phyloP scores from a whole-genome alignment of 345 rosid species.

The Erodium maritimum region DNA sequence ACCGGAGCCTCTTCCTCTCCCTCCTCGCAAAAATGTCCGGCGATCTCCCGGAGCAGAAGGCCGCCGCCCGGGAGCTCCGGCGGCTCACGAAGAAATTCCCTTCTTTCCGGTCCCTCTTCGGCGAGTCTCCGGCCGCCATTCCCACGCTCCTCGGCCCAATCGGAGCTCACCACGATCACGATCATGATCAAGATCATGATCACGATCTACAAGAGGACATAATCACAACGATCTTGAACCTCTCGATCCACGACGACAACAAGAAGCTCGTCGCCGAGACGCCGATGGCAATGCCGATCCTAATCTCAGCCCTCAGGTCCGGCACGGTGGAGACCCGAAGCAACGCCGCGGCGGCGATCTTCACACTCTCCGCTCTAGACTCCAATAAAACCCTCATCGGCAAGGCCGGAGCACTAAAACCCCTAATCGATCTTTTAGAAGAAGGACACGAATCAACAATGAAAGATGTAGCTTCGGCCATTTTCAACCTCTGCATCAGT shows the following conservation, averaged over 20 bases:
- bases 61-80: conserved; percentile 75
- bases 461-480: conserved; percentile 92
- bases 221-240: conserved; percentile 73
- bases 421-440: conserved; percentile 60
- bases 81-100: conserved; percentile 54
- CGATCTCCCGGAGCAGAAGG: conserved; percentile 43
- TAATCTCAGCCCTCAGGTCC: conserved; percentile 54
- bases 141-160: conserved; percentile 55
- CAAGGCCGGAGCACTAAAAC: conserved; percentile 59
- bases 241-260: conserved; percentile 85
- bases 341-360: conserved; percentile 89
- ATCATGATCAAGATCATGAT: no score
- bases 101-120: conserved; percentile 64
- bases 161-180: no score
- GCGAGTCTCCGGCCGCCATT: conserved; percentile 49
- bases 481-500: conserved; percentile 60
- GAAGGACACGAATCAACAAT: conserved; percentile 69
- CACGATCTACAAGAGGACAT: conserved; percentile 86
- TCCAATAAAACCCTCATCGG: conserved; percentile 75
- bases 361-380: conserved; percentile 82
- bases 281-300: conserved; percentile 59
- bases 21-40: conserved; percentile 55
- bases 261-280: conserved; percentile 83
- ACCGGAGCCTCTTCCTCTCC: conserved; percentile 45
- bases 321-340: conserved; percentile 65